Conservation (phyloP, 2,329 filamentous ascomycete genomes). For the Thyridium curvatum region DNA sequence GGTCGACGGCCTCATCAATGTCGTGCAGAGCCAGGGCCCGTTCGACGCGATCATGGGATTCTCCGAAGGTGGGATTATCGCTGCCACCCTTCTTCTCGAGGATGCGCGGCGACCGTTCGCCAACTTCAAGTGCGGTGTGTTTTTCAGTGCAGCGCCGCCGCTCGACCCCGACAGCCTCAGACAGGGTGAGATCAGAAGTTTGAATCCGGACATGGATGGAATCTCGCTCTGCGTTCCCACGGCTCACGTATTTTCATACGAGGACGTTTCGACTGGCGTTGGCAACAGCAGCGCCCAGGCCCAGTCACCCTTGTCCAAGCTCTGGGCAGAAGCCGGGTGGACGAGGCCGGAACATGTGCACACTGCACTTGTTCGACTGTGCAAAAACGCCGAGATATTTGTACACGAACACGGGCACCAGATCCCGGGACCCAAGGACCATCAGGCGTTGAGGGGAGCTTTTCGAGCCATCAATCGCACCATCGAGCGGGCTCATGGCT, state of each 20-base stretch:
- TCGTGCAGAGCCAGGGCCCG: slow-evolving; percentile 16
- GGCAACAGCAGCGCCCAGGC: not conserved
- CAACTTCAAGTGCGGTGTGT: slow-evolving; percentile 19
- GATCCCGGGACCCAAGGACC: slow-evolving; percentile 17
- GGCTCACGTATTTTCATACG: slow-evolving; percentile 16
- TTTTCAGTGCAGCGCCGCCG: slow-evolving; percentile 21
- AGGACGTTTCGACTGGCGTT: not conserved
- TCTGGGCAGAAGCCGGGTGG: slow-evolving; percentile 6
- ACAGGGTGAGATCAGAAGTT: slow-evolving; percentile 13
- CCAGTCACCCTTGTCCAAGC: slow-evolving; percentile 1
- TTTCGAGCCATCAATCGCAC: slow-evolving; percentile 19
- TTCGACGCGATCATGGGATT: slow-evolving; percentile 23
- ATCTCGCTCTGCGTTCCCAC: slow-evolving; percentile 18
- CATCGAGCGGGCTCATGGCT: slow-evolving; percentile 13
- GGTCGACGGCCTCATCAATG: slow-evolving; percentile 14
- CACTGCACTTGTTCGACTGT: slow-evolving; percentile 12
- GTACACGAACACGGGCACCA: slow-evolving; percentile 17
- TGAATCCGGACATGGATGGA: slow-evolving; percentile 17
- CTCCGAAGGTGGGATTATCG: slow-evolving; percentile 21
- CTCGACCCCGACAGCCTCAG: slow-evolving; percentile 17
- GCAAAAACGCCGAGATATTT: slow-evolving; percentile 14
- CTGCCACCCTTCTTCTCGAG: slow-evolving; percentile 21
- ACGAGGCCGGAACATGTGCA: slow-evolving; percentile 9
- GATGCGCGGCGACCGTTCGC: slow-evolving; percentile 17
- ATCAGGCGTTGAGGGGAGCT: slow-evolving; percentile 12